Percentiles rank a stretch among this genome's conserved stretches.
Conservation (phyloP, 495 filamentous ascomycete genomes). For the Halenospora varia region DNA sequence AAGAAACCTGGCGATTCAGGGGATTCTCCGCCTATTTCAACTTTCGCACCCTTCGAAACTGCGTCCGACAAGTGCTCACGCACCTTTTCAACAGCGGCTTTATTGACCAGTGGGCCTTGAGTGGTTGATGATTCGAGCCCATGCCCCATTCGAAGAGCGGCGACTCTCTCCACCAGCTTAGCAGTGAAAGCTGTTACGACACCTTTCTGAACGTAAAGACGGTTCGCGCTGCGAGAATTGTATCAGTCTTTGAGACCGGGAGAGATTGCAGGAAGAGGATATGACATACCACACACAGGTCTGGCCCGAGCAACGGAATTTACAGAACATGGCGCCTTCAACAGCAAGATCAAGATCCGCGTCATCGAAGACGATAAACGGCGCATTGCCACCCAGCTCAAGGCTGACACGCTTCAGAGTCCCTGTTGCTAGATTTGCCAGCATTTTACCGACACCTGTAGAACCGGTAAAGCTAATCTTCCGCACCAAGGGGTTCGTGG, state of each 20-base stretch:
- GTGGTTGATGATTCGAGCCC: slow-evolving; percentile 67
- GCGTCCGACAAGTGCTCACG: slow-evolving; percentile 68
- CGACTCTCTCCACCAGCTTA: slow-evolving; percentile 66
- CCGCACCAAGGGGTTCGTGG: slow-evolving; percentile 56
- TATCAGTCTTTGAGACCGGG: too few relatives aligned
- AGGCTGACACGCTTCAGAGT: slow-evolving; percentile 81
- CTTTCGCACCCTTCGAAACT: slow-evolving; percentile 59
- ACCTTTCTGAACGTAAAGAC: slow-evolving; percentile 70
- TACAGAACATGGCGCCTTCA: slow-evolving; percentile 64
- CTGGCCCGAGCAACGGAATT: slow-evolving; percentile 81
- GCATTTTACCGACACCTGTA: slow-evolving; percentile 77
- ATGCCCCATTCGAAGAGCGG: slow-evolving; percentile 67
- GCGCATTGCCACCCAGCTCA: slow-evolving; percentile 84
- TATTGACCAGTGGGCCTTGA: slow-evolving; percentile 79
- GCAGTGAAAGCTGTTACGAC: slow-evolving; percentile 69
- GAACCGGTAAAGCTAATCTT: slow-evolving; percentile 87
- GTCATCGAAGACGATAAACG: slow-evolving; percentile 92
- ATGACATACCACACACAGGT: slow-evolving; percentile 65
- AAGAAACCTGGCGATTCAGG: slow-evolving; percentile 55
- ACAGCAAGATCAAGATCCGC: slow-evolving; percentile 75
- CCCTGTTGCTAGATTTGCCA: slow-evolving; percentile 70
- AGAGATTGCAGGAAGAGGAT: not conserved
- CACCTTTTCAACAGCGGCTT: slow-evolving; percentile 66
- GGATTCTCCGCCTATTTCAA: not conserved
- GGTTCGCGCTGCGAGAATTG: slow-evolving; percentile 51